Evolutionary conservation across 371 early-diverging fungal genomes (phyloP).

Genomic region (Nematocida parisii): DNA sequence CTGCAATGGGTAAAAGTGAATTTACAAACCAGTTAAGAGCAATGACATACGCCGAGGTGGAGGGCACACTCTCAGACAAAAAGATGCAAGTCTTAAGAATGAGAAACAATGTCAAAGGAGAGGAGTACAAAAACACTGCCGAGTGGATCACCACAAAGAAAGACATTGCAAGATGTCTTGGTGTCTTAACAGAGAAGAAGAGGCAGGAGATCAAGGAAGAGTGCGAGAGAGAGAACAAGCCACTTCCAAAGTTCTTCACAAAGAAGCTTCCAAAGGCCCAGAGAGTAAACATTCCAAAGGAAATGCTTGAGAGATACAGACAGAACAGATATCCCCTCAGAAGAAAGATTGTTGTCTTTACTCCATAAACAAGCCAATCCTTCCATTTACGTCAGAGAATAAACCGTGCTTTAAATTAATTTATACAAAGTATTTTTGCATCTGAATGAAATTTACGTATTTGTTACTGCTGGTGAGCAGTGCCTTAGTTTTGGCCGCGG

Average conservation of each 20-base stretch:
- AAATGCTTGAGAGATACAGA: constrained; percentile 22
- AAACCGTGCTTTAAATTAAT: constrained; percentile 28
- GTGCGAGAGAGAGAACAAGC: constrained; percentile 34
- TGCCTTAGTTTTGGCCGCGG: no score
- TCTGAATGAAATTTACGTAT: neutral
- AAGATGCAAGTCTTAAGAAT: constrained; percentile 40
- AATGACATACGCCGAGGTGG: constrained; percentile 29
- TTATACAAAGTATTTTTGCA: constrained; percentile 27
- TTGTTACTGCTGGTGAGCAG: neutral
- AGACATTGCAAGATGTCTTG: constrained; percentile 53
- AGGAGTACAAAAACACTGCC: constrained; percentile 18
- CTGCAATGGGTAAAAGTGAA: constrained; percentile 47
- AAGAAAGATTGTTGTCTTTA: constrained; percentile 53
- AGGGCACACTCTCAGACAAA: constrained; percentile 49
- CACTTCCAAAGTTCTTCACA: constrained; percentile 43
- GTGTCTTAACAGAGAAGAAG: constrained; percentile 41
- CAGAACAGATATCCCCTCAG: constrained; percentile 22
- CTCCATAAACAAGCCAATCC: constrained; percentile 1
- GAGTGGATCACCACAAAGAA: constrained; percentile 57
- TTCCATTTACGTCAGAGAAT: neutral
- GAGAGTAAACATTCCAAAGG: constrained; percentile 42
- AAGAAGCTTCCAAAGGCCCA: constrained; percentile 38
- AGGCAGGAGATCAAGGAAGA: constrained; percentile 45
- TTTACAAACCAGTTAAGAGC: constrained; percentile 39
- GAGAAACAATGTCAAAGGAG: constrained; percentile 32